Conservation (phyloP, 768 basidiomycete species). For the Agaricus subrufescens region DNA sequence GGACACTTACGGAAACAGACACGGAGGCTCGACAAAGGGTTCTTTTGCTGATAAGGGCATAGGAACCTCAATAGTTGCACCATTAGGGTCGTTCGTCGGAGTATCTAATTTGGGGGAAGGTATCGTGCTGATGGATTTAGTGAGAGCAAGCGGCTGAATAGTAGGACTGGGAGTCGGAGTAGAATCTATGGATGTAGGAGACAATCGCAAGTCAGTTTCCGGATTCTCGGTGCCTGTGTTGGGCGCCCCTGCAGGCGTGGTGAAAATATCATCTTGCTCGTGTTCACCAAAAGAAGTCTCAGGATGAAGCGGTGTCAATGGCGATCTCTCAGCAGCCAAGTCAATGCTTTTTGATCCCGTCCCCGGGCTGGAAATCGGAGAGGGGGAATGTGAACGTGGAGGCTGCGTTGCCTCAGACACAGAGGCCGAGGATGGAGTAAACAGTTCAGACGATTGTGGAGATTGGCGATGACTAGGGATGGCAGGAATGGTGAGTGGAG, state of each 20-base stretch:
- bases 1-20: background rate
- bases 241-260: background rate
- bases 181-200: conserved; percentile 9
- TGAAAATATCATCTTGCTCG: background rate
- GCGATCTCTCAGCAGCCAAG: background rate
- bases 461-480: background rate
- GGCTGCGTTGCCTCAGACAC: background rate
- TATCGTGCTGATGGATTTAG: background rate
- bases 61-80: background rate
- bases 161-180: conserved; percentile 5
- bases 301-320: background rate
- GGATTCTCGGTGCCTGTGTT: background rate
- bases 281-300: background rate
- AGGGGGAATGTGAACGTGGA: background rate
- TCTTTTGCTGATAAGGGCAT: background rate
- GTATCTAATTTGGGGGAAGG: background rate
- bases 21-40: background rate
- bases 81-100: background rate
- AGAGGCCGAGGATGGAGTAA: background rate
- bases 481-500: background rate
- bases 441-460: background rate
- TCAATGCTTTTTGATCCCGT: background rate
- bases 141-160: background rate
- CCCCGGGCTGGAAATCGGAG: too few relatives aligned
- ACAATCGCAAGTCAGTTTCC: background rate